Conservation (phyloP, 2,329 filamentous ascomycete species). For the Trichoderma sp. region DNA sequence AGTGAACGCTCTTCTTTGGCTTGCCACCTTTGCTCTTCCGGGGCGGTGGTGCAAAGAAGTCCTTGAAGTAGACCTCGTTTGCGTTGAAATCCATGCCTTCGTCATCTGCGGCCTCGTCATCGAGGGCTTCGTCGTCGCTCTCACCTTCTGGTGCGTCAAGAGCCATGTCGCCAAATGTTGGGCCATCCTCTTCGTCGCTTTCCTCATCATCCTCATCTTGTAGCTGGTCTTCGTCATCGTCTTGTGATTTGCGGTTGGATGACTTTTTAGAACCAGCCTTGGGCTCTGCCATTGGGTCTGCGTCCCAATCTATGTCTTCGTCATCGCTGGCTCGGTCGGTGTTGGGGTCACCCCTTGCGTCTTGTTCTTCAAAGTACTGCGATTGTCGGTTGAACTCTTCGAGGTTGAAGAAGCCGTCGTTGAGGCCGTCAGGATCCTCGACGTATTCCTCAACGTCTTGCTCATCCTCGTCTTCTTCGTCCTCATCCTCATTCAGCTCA, state of each 20-base stretch:
- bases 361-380: conserved; percentile 83
- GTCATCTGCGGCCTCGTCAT: conserved; percentile 53
- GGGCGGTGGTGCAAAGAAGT: conserved; percentile 88
- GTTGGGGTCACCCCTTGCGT: conserved; percentile 71
- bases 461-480: conserved; percentile 40
- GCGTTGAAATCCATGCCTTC: conserved; percentile 67
- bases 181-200: conserved; percentile 70
- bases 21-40: conserved; percentile 54
- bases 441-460: conserved; percentile 47
- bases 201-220: conserved; percentile 48
- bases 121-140: conserved; percentile 61
- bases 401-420: conserved; percentile 97
- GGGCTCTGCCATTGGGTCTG: conserved; percentile 61
- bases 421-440: conserved; percentile 74
- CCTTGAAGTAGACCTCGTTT: conserved; percentile 84
- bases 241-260: conserved; percentile 37
- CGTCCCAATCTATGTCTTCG: conserved; percentile 84
- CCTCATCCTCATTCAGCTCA: conserved; percentile 33
- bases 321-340: conserved; percentile 76
- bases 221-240: conserved; percentile 59
- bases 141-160: conserved; percentile 70
- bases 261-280: conserved; percentile 29
- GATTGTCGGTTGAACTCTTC: conserved; percentile 96
- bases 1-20: conserved; percentile 41
- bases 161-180: conserved; percentile 79